These are phyloP conservation scores for Acacia crassicarpa DNA, from an alignment of 306 rosid genomes.

Conservation along the genomic window DNA sequence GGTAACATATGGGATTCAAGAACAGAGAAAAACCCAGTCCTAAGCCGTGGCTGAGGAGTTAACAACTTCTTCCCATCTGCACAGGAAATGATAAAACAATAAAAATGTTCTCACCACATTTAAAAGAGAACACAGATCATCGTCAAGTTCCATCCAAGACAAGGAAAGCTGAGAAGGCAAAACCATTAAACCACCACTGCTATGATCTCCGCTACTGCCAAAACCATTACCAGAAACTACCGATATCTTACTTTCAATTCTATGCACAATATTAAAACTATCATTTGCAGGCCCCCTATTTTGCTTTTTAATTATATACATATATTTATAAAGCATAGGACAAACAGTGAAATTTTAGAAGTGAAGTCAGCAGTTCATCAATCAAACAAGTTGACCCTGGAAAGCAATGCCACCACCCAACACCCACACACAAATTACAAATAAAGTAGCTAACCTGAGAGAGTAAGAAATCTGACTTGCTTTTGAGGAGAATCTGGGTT, in stretches of 20 bases:
- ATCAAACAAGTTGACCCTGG: constrained; percentile 1
- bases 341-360: constrained; percentile 17
- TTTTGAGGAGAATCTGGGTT: constrained; percentile 99
- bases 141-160: neutral
- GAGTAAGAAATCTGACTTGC: constrained; percentile 92
- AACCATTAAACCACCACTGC: neutral
- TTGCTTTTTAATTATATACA: neutral
- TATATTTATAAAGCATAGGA: neutral
- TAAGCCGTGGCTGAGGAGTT: constrained; percentile 86
- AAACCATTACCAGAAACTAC: neutral
- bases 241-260: neutral
- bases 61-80: constrained; percentile 79
- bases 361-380: constrained; percentile 9
- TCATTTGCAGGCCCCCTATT: neutral
- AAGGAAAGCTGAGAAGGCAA: neutral
- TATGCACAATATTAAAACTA: neutral
- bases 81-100: neutral
- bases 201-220: neutral
- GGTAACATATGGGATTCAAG: constrained; percentile 53
- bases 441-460: constrained; percentile 60
- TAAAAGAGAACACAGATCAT: neutral
- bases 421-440: constrained; percentile 24
- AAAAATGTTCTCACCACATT: neutral
- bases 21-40: constrained; percentile 92
- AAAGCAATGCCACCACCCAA: constrained; percentile 5